Percentiles rank a stretch among this genome's conserved stretches.
These are phyloP conservation scores for Metarhizium guizhouense DNA, from an alignment of 2,329 filamentous ascomycete species.

Conservation along the genomic window DNA sequence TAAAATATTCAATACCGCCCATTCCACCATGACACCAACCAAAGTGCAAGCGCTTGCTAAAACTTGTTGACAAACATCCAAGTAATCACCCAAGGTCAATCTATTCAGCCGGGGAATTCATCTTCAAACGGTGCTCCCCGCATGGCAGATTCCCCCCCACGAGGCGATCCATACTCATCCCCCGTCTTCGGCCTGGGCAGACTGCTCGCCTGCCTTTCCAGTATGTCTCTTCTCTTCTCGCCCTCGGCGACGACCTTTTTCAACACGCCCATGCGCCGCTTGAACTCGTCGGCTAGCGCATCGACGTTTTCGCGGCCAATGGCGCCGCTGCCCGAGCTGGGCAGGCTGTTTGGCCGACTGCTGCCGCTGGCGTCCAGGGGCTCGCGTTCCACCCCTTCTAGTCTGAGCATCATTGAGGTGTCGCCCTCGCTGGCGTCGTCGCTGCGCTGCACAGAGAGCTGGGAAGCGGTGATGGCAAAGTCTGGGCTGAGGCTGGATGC, in stretches of 20 bases:
- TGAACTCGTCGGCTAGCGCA: constrained; percentile 46
- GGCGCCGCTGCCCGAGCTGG: constrained; percentile 21
- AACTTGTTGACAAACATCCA: background rate
- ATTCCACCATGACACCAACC: background rate
- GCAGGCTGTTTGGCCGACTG: constrained; percentile 14
- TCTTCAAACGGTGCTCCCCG: background rate
- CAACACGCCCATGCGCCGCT: constrained; percentile 45
- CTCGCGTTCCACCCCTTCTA: constrained; percentile 30
- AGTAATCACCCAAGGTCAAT: background rate
- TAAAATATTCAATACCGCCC: background rate
- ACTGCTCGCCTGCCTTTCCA: constrained; percentile 4
- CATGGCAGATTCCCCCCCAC: background rate
- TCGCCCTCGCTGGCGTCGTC: constrained; percentile 16
- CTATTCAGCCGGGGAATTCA: background rate
- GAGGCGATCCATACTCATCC: background rate
- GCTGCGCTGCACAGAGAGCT: constrained; percentile 31
- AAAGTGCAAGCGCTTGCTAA: background rate
- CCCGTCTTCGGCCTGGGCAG: background rate
- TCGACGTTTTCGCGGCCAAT: constrained; percentile 38
- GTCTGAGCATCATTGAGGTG: constrained; percentile 21
- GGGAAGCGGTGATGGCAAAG: constrained; percentile 53
- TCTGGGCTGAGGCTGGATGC: constrained; percentile 65
- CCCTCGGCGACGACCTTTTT: constrained; percentile 45
- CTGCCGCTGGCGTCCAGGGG: constrained; percentile 14
- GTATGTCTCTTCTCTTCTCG: constrained; percentile 30